Evolutionary conservation across 2,329 filamentous ascomycete species (phyloP).

Genomic region (Xylaria polymorpha): DNA sequence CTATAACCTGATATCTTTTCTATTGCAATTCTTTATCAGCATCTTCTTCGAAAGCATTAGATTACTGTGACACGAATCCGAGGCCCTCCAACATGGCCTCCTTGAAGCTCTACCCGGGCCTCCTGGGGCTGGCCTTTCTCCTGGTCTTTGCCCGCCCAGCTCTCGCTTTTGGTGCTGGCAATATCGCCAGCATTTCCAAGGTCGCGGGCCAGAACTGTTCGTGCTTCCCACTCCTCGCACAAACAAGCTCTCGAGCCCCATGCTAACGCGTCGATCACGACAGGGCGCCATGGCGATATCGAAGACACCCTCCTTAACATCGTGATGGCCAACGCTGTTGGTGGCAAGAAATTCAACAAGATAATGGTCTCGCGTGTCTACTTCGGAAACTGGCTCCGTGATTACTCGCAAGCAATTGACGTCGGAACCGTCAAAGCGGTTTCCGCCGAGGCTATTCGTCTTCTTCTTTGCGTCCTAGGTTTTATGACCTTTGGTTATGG

Average conservation of each 20-base stretch:
- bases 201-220: constrained; percentile 85
- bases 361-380: constrained; percentile 90
- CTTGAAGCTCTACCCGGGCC: constrained; percentile 60
- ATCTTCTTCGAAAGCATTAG: constrained; percentile 16
- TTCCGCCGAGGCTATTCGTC: constrained; percentile 88
- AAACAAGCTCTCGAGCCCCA: not conserved
- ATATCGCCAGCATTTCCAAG: constrained; percentile 83
- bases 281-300: constrained; percentile 89
- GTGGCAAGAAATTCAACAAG: constrained; percentile 85
- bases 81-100: constrained; percentile 58
- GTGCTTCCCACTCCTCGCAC: constrained; percentile 44
- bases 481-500: constrained; percentile 91
- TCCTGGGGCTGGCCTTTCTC: constrained; percentile 69
- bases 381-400: constrained; percentile 94
- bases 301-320: constrained; percentile 88
- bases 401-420: constrained; percentile 95
- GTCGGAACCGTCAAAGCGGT: constrained; percentile 92
- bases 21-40: not conserved
- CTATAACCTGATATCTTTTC: not conserved
- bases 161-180: constrained; percentile 86
- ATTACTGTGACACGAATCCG: constrained; percentile 23
- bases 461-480: constrained; percentile 87
- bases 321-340: constrained; percentile 64
- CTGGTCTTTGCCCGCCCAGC: constrained; percentile 75
- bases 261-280: constrained; percentile 35